Evolutionary conservation across 192 early-diverging fungal species (phyloP).

Genomic region (Allomyces arbusculus): DNA sequence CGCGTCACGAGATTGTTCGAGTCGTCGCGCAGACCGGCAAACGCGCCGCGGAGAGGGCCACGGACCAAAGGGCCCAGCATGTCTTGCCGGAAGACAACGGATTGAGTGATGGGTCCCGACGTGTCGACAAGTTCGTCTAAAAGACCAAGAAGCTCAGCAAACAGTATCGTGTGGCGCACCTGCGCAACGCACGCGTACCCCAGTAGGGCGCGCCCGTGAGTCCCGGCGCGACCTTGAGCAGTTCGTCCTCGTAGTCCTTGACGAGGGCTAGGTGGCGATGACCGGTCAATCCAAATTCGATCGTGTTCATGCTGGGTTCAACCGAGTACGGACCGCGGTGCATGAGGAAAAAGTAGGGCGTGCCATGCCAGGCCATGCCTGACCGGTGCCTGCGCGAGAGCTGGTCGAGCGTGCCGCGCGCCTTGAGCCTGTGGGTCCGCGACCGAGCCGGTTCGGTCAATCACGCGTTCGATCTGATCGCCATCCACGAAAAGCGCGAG

Average conservation of each 20-base stretch:
- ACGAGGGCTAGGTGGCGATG: neutral
- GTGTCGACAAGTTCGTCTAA: neutral
- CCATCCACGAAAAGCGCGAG: too few relatives aligned
- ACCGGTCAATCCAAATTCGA: neutral
- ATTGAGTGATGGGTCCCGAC: neutral
- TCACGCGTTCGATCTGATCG: neutral
- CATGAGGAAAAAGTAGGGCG: neutral
- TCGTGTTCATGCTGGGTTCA: neutral
- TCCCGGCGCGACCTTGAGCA: neutral
- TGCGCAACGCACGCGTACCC: neutral
- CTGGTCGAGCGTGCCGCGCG: neutral
- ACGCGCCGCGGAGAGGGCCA: neutral
- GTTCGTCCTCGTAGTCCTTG: neutral
- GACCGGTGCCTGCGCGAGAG: neutral
- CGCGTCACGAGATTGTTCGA: neutral
- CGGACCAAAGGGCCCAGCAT: neutral
- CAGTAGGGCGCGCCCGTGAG: neutral
- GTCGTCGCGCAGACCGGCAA: neutral
- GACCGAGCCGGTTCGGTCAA: neutral
- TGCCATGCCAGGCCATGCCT: neutral
- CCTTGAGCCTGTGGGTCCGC: neutral
- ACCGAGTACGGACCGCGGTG: neutral
- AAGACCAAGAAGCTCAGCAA: neutral
- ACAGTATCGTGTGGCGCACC: neutral
- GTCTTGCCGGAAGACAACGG: neutral